These are phyloP conservation scores for Aphanomyces stellatus DNA, from an alignment of 352 stramenopile species.

Conservation along the genomic window DNA sequence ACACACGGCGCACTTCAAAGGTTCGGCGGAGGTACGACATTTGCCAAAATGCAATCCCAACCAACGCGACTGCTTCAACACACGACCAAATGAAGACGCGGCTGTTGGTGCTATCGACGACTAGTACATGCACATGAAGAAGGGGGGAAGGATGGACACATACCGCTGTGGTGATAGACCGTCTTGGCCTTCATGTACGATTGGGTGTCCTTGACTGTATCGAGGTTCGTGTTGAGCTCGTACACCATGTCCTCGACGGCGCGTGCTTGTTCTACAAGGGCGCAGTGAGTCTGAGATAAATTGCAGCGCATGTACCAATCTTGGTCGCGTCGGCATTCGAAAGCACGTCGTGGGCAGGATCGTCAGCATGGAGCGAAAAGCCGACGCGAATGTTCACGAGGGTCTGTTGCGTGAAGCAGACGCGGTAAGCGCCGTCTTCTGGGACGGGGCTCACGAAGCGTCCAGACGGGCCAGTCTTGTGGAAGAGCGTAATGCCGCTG, in stretches of 20 bases:
- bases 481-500: constrained; percentile 47
- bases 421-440: constrained; percentile 46
- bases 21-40: constrained; percentile 76
- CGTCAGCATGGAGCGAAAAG: constrained; percentile 82
- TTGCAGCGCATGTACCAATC: constrained; percentile 62
- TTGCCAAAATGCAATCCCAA: constrained; percentile 63
- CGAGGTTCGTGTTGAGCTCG: constrained; percentile 72
- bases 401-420: constrained; percentile 62
- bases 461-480: constrained; percentile 39
- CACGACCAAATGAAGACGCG: constrained; percentile 78
- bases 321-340: constrained; percentile 83
- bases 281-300: background rate
- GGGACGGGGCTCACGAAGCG: constrained; percentile 48
- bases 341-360: constrained; percentile 75
- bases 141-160: background rate
- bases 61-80: constrained; percentile 63
- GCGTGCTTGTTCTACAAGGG: constrained; percentile 64
- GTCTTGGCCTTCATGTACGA: constrained; percentile 82
- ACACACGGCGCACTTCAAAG: constrained; percentile 72
- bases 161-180: constrained; percentile 66
- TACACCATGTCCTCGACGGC: constrained; percentile 82
- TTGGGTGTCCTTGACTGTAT: constrained; percentile 83
- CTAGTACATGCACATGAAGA: constrained; percentile 23
- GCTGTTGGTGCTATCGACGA: constrained; percentile 77
- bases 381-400: constrained; percentile 52